phyloP scores from a whole-genome alignment of 78 protist genomes.

The Dictyostelium capitatum region DNA sequence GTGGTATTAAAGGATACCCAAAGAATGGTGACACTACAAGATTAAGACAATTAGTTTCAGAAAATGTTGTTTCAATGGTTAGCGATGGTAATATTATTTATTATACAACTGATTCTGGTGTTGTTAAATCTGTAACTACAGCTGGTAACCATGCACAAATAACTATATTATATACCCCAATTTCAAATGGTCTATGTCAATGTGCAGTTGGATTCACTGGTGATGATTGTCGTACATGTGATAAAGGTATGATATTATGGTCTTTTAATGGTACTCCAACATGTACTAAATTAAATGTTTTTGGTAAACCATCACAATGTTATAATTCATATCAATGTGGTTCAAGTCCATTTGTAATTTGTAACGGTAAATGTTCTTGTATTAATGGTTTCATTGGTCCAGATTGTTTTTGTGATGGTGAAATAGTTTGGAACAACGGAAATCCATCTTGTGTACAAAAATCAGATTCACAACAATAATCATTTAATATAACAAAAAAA shows the following conservation, averaged over 20 bases:
- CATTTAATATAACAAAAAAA: background rate
- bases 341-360: background rate
- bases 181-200: background rate
- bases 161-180: background rate
- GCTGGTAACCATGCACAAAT: background rate
- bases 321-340: slow-evolving; percentile 12
- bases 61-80: background rate
- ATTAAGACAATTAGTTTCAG: background rate
- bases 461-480: background rate
- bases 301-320: background rate
- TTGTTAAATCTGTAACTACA: background rate
- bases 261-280: background rate
- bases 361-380: slow-evolving; percentile 7
- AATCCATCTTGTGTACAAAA: slow-evolving; percentile 6
- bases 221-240: background rate
- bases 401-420: slow-evolving; percentile 7
- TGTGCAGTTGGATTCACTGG: background rate
- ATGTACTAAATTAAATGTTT: background rate
- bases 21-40: background rate
- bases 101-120: background rate
- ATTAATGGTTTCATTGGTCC: background rate
- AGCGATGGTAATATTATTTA: background rate
- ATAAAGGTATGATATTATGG: slow-evolving; percentile 6
- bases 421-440: slow-evolving; percentile 1
- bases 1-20: slow-evolving; percentile 17